Evolutionary conservation across 2,329 filamentous ascomycete genomes (phyloP), one percentile per base, ranked within the genome.

Genomic region (Fusarium cyanostomum): DNA sequence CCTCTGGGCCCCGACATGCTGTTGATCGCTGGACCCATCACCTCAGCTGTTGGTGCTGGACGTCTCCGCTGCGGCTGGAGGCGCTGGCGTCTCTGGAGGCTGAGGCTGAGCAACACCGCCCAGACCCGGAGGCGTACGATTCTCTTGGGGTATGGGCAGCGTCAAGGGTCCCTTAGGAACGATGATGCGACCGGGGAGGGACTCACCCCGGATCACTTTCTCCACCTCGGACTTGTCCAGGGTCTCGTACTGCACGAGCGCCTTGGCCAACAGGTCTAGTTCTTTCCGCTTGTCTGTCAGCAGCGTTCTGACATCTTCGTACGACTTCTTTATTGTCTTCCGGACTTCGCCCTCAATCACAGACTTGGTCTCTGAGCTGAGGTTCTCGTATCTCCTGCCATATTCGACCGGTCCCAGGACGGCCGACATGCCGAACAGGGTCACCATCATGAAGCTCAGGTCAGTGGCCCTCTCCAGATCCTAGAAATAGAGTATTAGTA

Each of bases 211-310:
- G 64, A 99, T 89, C 7, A 98, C 92, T 80, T 91, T 92, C 76
- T 94, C 88, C 63, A 98, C 96, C 77, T 99, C 95, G 4, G 90
- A 88, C 76, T 90, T 91, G 75, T 91, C 90, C 48, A 99, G 80
- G 0, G 93, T 97, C 81, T 99, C 95, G 76, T 97, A 98, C 77
- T 97, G 89, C 30, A 99, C 88, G 9, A 99, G 84, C 7, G 94
- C 95, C 72, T 94, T 89, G 26, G 95, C 94, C 9, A 99, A 81
- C 10, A 92, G 82, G 70, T 99, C 94, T 8, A 99, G 84, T 76
- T 97, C 94, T 57, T 90, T 89, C 53, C 93, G 87, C 75, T 91
- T 92, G 31, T 87, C 85, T 2, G 84, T 86, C 42, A 99, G 79
- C 5, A 98, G 82, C 42, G 85, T 84, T 41, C 82, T 79, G 37